phyloP scores from a whole-genome alignment of 768 basidiomycete genomes.

The Russula vinacea region DNA sequence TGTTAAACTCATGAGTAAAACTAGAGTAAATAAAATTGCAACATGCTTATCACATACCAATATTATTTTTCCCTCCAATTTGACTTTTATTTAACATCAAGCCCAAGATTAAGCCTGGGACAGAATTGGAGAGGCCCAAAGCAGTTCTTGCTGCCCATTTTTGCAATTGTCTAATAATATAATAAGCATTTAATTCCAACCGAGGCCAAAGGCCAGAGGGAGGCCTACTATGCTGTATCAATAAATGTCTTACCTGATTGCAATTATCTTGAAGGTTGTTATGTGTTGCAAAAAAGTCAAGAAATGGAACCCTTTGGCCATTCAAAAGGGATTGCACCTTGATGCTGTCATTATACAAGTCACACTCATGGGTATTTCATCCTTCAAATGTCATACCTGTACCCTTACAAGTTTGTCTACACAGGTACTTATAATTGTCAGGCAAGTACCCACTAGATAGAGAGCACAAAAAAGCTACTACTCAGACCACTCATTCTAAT shows the following conservation, averaged over 20 bases:
- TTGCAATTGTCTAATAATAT: slow-evolving; percentile 51
- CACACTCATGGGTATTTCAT: slow-evolving; percentile 58
- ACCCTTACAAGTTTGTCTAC: too few relatives aligned
- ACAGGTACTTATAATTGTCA: too few relatives aligned
- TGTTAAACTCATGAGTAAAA: too few relatives aligned
- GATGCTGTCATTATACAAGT: slow-evolving; percentile 25
- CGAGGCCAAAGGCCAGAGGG: too few relatives aligned
- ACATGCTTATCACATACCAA: slow-evolving; percentile 40
- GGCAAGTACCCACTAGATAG: too few relatives aligned
- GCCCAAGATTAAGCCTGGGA: slow-evolving; percentile 55
- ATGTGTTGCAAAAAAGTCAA: slow-evolving; percentile 53
- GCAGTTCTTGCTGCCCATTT: slow-evolving; percentile 64
- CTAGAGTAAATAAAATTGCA: not conserved
- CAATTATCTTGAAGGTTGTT: slow-evolving; percentile 50
- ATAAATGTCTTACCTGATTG: slow-evolving; percentile 44
- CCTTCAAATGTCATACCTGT: too few relatives aligned
- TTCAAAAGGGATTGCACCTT: not conserved
- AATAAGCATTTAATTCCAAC: not conserved
- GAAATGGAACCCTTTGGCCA: slow-evolving; percentile 35
- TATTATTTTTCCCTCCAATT: slow-evolving; percentile 46
- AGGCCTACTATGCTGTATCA: too few relatives aligned
- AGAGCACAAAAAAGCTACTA: slow-evolving; percentile 47
- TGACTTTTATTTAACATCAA: slow-evolving; percentile 39
- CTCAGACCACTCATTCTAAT: slow-evolving; percentile 52
- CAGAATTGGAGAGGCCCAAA: slow-evolving; percentile 60